Base-by-base conservation (phyloP, 192 early-diverging fungal species). In the Chytriomyces sp. region DNA sequence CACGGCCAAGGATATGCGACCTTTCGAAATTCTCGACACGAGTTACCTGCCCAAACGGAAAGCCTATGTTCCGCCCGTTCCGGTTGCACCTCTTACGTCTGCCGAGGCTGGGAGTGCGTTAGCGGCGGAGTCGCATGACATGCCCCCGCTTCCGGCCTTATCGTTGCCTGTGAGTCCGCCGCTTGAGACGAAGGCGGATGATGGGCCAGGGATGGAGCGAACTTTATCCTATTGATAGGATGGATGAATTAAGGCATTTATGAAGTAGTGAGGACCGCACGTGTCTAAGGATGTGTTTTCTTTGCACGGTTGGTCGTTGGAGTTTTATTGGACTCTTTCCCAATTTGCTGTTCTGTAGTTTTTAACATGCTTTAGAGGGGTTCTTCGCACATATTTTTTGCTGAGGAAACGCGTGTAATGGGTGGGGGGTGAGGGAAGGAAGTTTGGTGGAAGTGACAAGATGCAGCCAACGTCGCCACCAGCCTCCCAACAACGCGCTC, bases 1-100 rank as follows among this genome's bases (percentile, higher is more conserved):
- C 49, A 75, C 79, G 2, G 19, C 53, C 4, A 34, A 40, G 30
- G 59, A 67, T 39, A 65, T 76, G 3, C 39, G 57, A 28, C 82
- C 82, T 3, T 78, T 75, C 33, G 78, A 82, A 39, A 76, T 82
- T 25, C 58, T 82, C 33, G 81, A 80, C 53, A 14, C 63, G 10
- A 38, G 54, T 7, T 82, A 78, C 53, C n/a, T 76, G 5, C 53
- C 66, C 6, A 33, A 49, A 49, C 44, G 44, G 22, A 49, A 49
- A 49, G 2, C 44, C 44, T n/a, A 1, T 2, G 17, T 49, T n/a
- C 17, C 22, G 44, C 22, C 44, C n/a, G n/a, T n/a, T n/a, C n/a
- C n/a, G n/a, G 44, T 49, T 22, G 44, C 44, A 49, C 22, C 44
- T 14, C 14, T n/a, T 22, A 2, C 1, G 22, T 49, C 44, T 1